A percentile compares a stretch with the other conserved stretches of the same genome.
Conservation (phyloP, 2,329 filamentous ascomycete species). For the Colletotrichum noveboracense region DNA sequence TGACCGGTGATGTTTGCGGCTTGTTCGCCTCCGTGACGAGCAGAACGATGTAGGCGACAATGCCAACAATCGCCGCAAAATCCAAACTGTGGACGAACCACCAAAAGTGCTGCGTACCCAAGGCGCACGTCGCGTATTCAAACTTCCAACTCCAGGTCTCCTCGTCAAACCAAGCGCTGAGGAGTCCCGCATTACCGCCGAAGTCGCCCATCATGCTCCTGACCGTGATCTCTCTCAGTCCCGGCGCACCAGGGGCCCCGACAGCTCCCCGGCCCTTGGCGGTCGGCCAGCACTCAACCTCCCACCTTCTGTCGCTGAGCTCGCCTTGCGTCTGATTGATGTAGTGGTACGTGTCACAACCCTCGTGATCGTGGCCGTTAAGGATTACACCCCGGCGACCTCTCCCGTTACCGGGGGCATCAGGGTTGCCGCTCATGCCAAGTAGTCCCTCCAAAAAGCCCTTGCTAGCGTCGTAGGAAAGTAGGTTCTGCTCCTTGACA, state of each 20-base stretch:
- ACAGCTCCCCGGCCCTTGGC: conserved; percentile 47
- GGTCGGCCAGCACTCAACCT: conserved; percentile 52
- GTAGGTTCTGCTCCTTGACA: conserved; percentile 89
- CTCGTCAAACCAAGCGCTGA: conserved; percentile 89
- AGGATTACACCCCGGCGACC: conserved; percentile 81
- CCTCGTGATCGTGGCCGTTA: conserved; percentile 94
- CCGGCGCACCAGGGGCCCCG: conserved; percentile 53
- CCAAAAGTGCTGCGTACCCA: conserved; percentile 92
- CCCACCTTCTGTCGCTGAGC: conserved; percentile 50
- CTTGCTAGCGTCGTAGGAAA: conserved; percentile 73
- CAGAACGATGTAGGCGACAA: conserved; percentile 30
- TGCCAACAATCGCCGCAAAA: conserved; percentile 47
- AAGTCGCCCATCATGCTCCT: conserved; percentile 99
- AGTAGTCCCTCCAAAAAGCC: conserved; percentile 86
- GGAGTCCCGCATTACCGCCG: conserved; percentile 86
- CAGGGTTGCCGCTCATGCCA: conserved; percentile 70
- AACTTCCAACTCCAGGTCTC: conserved; percentile 77
- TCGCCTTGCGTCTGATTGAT: conserved; percentile 65
- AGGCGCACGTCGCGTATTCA: conserved; percentile 77
- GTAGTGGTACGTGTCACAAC: conserved; percentile 89
- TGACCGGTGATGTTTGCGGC: neutral
- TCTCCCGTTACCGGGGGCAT: conserved; percentile 63
- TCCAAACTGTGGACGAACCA: conserved; percentile 86
- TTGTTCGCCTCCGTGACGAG: neutral
- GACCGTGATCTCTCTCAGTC: conserved; percentile 87